Percentiles rank a stretch among this genome's conserved stretches.
phyloP scores from a whole-genome alignment of 176 grass and related monocot genomes.

The Bromus sterilis region DNA sequence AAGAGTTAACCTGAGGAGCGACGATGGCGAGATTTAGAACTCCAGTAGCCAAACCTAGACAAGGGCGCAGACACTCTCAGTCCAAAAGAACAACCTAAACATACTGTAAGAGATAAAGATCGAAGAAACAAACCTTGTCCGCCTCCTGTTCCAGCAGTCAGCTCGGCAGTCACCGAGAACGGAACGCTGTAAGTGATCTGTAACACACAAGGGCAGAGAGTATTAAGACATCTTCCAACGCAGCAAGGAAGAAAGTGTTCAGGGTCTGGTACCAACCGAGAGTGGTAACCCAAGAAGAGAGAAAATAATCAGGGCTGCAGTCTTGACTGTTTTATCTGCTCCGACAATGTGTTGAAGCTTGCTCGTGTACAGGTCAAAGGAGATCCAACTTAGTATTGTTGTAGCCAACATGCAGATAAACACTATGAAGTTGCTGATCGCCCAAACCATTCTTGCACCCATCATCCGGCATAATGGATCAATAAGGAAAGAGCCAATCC shows the following conservation, averaged over 20 bases:
- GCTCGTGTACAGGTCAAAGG: constrained; percentile 37
- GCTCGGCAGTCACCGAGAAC: constrained; percentile 83
- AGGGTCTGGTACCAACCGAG: constrained; percentile 40
- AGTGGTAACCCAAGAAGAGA: constrained; percentile 93
- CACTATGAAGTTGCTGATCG: constrained; percentile 89
- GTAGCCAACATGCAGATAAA: constrained; percentile 92
- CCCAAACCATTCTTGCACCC: constrained; percentile 89
- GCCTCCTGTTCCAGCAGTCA: constrained; percentile 82
- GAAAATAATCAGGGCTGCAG: constrained; percentile 64
- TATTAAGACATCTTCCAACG: constrained; percentile 17
- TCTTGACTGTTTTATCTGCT: constrained; percentile 60
- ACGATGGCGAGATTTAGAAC: constrained; percentile 96
- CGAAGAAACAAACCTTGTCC: constrained; percentile 72
- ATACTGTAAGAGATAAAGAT: background rate
- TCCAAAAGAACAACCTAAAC: background rate
- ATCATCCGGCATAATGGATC: constrained; percentile 79
- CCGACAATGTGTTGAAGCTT: constrained; percentile 73
- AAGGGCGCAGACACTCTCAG: constrained; percentile 8
- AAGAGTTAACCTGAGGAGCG: constrained; percentile 58
- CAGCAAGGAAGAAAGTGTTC: background rate
- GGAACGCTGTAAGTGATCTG: constrained; percentile 96
- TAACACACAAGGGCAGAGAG: background rate
- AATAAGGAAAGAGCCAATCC: constrained; percentile 77
- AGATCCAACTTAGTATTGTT: constrained; percentile 68
- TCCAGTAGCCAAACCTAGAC: constrained; percentile 85